Conservation (phyloP, 768 basidiomycete species). For the Cystofilobasidium capitatum region DNA sequence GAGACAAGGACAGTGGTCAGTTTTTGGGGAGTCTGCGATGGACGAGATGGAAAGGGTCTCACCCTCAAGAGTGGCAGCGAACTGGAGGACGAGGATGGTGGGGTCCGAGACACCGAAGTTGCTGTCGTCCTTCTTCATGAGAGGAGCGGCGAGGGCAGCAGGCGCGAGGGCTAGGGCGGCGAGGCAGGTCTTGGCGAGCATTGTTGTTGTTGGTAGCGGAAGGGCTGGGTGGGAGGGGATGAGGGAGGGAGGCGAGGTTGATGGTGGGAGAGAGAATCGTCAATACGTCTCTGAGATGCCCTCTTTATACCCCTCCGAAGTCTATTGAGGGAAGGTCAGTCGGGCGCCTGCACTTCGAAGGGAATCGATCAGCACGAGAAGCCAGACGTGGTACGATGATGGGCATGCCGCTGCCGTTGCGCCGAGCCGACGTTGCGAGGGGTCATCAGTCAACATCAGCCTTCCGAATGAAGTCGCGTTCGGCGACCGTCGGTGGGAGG, state of each 20-base stretch:
- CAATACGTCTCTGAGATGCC: neutral
- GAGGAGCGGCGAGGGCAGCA: neutral
- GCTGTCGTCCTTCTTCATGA: neutral
- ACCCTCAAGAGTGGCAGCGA: neutral
- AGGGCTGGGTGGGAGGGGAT: neutral
- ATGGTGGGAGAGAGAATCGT: neutral
- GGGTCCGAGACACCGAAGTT: neutral
- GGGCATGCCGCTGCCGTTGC: too few species aligned
- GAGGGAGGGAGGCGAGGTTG: neutral
- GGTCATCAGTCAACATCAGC: too few species aligned
- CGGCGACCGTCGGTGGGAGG: too few species aligned
- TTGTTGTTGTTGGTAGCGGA: too few species aligned
- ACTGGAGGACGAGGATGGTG: neutral
- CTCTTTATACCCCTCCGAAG: conserved; percentile 6
- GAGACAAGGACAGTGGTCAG: neutral
- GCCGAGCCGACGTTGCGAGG: too few species aligned
- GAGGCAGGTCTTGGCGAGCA: neutral
- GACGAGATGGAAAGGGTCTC: neutral
- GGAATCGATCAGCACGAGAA: too few species aligned
- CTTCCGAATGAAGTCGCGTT: too few species aligned
- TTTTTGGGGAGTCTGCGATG: neutral
- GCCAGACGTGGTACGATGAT: too few species aligned
- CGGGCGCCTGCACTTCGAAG: too few species aligned
- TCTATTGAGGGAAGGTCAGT: too few species aligned
- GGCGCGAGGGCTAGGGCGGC: neutral